Evolutionary conservation across 768 basidiomycete genomes (phyloP).

Genomic region (Lactarius hengduanensis): DNA sequence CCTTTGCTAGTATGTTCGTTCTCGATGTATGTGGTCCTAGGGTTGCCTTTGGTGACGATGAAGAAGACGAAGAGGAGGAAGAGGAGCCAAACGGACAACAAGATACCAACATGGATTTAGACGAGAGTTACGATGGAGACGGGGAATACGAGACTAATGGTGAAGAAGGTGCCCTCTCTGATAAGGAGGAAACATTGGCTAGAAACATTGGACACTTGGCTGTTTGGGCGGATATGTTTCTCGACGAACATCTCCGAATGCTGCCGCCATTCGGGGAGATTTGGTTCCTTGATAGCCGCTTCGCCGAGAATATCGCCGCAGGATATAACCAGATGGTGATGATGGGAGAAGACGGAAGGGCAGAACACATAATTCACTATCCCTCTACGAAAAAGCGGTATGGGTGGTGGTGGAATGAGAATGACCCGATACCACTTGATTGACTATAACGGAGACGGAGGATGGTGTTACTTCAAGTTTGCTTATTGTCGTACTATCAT

Average conservation of each 20-base stretch:
- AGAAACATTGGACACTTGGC: constrained; percentile 17
- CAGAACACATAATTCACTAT: constrained; percentile 15
- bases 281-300: constrained; percentile 23
- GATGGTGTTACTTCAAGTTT: neutral
- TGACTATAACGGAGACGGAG: neutral
- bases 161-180: neutral
- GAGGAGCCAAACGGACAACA: neutral
- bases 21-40: constrained; percentile 7
- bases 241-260: constrained; percentile 24
- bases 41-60: neutral
- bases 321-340: constrained; percentile 15
- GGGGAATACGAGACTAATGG: constrained; percentile 12
- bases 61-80: constrained; percentile 1
- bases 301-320: constrained; percentile 1
- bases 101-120: constrained; percentile 16
- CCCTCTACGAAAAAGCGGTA: neutral
- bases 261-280: constrained; percentile 20
- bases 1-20: constrained; percentile 20
- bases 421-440: constrained; percentile 3
- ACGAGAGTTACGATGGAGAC: constrained; percentile 2
- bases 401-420: constrained; percentile 23
- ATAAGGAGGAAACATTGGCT: neutral
- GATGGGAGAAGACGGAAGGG: constrained; percentile 7
- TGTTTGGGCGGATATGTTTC: constrained; percentile 26
- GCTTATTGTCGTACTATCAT: neutral